Evolutionary conservation across 768 basidiomycete genomes (phyloP), one percentile per base, ranked within the genome.

Genomic region (Pulveroboletus sp.): DNA sequence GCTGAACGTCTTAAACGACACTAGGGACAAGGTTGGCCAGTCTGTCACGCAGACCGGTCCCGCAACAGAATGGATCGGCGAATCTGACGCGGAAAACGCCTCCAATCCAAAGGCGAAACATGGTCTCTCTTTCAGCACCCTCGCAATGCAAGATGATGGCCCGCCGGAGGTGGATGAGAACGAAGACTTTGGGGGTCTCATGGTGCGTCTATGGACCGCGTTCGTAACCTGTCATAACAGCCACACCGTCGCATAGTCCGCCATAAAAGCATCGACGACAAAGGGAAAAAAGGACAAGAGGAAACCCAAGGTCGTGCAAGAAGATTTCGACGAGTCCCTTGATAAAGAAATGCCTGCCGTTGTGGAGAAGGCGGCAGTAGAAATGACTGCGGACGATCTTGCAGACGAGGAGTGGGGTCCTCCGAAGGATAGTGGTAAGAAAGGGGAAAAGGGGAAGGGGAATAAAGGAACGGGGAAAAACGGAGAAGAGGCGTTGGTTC

Each of bases 371-470:
- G 65, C 60, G 36, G 70, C 78, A 9, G 65, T 78, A 15, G 74
- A 81, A 49, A 74, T 79, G 43, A 80, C 80, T 17, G 82, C 85
- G n/a, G 85, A 87, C 39, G 85, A 86, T 58, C 72, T 84, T 54
- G 82, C 83, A 18, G 83, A 88, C 59, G 83, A 83, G 53, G 86
- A 89, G 64, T 85, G 81, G 77, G 84, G 78, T 9, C 76, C 77
- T n/a, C 47, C 56, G 36, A 57, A 59, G 32, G 50, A 62, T 53
- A 62, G 21, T 21, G 21, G 21, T 21, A 21, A 21, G 21, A 21
- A 21, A 21, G 21, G 21, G 21, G 21, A 21, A 21, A 21, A 3
- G 21, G 21, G 21, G 21, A 21, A 58, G 33, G 47, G 57, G 27
- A 59, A 52, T 40, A 61, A 61, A 37, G 57, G 54, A 2, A 63